Base-by-base conservation (phyloP, 768 basidiomycete species). In the Ramaria rubella region DNA sequence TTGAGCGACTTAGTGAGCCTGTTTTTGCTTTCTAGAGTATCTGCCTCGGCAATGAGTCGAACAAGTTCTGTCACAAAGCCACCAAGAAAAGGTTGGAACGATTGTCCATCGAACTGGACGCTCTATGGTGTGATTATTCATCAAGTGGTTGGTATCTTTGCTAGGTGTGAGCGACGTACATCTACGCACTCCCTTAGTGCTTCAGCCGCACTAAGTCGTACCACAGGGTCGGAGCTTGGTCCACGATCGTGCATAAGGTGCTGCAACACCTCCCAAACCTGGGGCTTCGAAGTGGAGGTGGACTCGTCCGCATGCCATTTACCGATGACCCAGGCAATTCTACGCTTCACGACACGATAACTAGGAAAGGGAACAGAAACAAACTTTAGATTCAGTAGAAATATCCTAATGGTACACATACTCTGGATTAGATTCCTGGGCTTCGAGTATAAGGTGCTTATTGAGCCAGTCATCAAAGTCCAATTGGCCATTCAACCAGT, bases 251-350 rank as follows among this genome's bases (percentile, higher is more conserved):
- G 75, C 49, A 97, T 68, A 23, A 97, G 78, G 65, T 90, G 83
- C 7, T 87, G 74, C 1, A 97, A 75, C 29, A 93, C 77, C 60
- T 90, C 80, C 91, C 93, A 97, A 27, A 94, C 73, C 11, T 60
- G 49, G 52, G 76, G 71, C 45, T 81, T 80, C 1, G 82, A 76
- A 14, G 78, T 73, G 4, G 68, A 58, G 19, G 78, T 69, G 60
- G 82, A 83, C 57, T 80, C 77, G 46, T 92, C 87, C 14, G 81
- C 74, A 31, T 92, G 77, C 88, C 91, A 93, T 76, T 85, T 87
- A 24, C 94, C 94, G 45, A 97, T 79, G 4, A 97, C 73, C 93
- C 94, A 96, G 1, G 94, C 93, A 61, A 97, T 87, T 30, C 94
- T 81, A n/a, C 93, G 82, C 69, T 97, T 95, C 59, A 98, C 81